Conservation (phyloP, 352 stramenopile species). For the Phytophthora tubulina region DNA sequence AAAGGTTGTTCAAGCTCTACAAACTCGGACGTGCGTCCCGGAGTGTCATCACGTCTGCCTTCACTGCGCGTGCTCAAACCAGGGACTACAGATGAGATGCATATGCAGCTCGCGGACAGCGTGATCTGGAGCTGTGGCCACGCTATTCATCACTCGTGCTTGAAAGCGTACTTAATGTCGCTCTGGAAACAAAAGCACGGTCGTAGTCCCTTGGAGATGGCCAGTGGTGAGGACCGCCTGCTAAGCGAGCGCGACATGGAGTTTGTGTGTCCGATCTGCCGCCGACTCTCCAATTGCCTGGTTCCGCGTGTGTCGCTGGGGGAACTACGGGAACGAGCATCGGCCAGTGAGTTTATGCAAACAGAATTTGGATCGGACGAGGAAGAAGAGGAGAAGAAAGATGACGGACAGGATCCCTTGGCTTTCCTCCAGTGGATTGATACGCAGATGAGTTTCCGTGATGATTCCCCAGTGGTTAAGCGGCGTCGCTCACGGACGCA, state of each 20-base stretch:
- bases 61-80: conserved; percentile 43
- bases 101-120: conserved; percentile 52
- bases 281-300: conserved; percentile 79
- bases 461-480: conserved; percentile 51
- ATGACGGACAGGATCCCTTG: conserved; percentile 48
- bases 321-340: conserved; percentile 23
- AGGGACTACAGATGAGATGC: conserved; percentile 41
- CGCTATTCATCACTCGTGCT: conserved; percentile 70
- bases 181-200: conserved; percentile 72
- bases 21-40: conserved; percentile 15
- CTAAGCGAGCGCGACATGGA: conserved; percentile 76
- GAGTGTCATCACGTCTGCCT: conserved; percentile 31
- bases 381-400: conserved; percentile 53
- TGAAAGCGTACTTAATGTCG: conserved; percentile 76
- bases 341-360: conserved; percentile 22
- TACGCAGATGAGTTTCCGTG: conserved; percentile 62
- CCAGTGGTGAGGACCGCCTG: conserved; percentile 65
- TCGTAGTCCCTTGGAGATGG: conserved; percentile 51
- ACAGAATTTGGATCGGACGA: conserved; percentile 37
- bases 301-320: conserved; percentile 53
- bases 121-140: conserved; percentile 82
- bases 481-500: conserved; percentile 49
- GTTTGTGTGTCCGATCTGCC: conserved; percentile 84
- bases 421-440: conserved; percentile 63
- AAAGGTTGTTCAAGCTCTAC: conserved; percentile 9